phyloP scores from a whole-genome alignment of 768 basidiomycete species.

The Strobilomyces dryophilus region DNA sequence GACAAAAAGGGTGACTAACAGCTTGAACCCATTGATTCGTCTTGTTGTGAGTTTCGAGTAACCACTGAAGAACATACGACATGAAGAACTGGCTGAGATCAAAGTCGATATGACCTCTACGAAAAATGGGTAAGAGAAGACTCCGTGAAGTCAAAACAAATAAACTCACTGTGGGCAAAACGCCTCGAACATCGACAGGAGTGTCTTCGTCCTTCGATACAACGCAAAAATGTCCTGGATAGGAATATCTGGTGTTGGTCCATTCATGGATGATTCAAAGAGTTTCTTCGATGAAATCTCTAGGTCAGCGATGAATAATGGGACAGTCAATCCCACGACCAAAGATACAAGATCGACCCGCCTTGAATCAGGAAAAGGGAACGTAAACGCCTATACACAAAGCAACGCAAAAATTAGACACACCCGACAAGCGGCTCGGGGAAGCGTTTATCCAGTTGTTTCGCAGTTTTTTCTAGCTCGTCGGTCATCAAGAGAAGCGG shows the following conservation, averaged over 20 bases:
- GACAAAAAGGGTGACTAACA: conserved; percentile 45
- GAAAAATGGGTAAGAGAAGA: neutral
- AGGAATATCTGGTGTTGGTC: conserved; percentile 80
- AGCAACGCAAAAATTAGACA: conserved; percentile 14
- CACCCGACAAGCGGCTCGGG: conserved; percentile 79
- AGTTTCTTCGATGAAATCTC: conserved; percentile 67
- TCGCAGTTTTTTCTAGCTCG: conserved; percentile 84
- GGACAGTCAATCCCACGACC: conserved; percentile 63
- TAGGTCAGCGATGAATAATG: conserved; percentile 62
- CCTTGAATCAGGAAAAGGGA: conserved; percentile 32
- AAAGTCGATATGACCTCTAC: conserved; percentile 57
- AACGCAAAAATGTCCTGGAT: conserved; percentile 89
- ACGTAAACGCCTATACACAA: neutral
- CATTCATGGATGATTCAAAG: conserved; percentile 81
- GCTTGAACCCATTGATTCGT: conserved; percentile 93
- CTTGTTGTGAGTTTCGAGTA: conserved; percentile 83
- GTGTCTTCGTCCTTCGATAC: conserved; percentile 70
- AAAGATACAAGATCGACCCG: conserved; percentile 74
- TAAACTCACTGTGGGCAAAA: conserved; percentile 70
- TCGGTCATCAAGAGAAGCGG: conserved; percentile 82
- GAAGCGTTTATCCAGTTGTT: conserved; percentile 83
- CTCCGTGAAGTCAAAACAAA: conserved; percentile 9
- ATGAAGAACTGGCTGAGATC: conserved; percentile 79
- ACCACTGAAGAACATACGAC: conserved; percentile 84
- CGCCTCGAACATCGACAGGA: conserved; percentile 76